Conservation (phyloP, 208 protist species). For the Leishmania tropica region DNA sequence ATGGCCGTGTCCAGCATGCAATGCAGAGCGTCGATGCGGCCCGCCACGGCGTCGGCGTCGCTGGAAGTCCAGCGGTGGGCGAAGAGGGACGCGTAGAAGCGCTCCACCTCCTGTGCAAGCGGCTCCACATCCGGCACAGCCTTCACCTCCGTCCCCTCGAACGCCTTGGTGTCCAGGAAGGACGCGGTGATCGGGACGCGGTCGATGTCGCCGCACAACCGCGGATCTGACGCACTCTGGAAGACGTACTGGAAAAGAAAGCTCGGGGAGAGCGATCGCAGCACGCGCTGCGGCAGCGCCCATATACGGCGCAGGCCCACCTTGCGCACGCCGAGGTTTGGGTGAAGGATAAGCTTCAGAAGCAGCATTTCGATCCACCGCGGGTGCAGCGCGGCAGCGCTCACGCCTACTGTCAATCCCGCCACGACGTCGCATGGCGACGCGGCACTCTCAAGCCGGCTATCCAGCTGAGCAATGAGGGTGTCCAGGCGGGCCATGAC, state of each 20-base stretch:
- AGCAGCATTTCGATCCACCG: constrained; percentile 81
- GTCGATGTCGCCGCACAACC: constrained; percentile 80
- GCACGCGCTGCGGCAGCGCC: constrained; percentile 46
- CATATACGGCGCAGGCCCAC: constrained; percentile 65
- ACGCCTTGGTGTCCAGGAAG: constrained; percentile 68
- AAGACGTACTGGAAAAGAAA: constrained; percentile 72
- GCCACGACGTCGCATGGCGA: not conserved
- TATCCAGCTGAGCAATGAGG: constrained; percentile 43
- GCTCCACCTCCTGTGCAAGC: constrained; percentile 67
- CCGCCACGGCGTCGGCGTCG: constrained; percentile 13
- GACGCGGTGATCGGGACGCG: constrained; percentile 52
- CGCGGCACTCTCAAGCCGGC: constrained; percentile 11
- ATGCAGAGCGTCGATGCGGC: constrained; percentile 50
- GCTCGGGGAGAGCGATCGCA: constrained; percentile 46
- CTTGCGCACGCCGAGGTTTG: constrained; percentile 81
- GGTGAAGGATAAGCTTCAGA: constrained; percentile 80
- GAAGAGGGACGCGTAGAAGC: constrained; percentile 74
- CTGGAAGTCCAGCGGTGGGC: constrained; percentile 6
- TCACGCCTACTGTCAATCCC: not conserved
- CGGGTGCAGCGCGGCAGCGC: constrained; percentile 41
- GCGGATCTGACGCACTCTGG: constrained; percentile 55
- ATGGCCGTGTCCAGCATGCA: constrained; percentile 37
- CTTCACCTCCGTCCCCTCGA: constrained; percentile 65
- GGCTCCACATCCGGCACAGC: constrained; percentile 47
- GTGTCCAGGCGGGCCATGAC: constrained; percentile 73